These are phyloP conservation scores for Vararia minispora DNA, from an alignment of 768 basidiomycete genomes.

Conservation along the genomic window DNA sequence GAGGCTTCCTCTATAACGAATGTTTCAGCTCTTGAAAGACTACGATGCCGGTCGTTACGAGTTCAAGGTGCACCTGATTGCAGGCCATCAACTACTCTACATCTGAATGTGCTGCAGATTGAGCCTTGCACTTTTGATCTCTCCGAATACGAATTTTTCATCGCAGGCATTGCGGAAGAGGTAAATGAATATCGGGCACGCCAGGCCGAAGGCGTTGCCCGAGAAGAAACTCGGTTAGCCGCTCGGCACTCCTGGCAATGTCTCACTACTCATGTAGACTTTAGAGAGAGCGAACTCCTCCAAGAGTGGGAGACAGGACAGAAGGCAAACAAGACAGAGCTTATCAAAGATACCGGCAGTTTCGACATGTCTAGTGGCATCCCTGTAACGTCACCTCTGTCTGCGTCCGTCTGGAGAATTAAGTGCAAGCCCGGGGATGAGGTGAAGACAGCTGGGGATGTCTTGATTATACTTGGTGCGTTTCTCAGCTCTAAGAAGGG, in stretches of 20 bases:
- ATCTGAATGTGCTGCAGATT: conserved; percentile 23
- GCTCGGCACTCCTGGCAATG: conserved; percentile 1
- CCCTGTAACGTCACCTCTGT: conserved; percentile 23
- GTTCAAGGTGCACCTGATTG: conserved; percentile 31
- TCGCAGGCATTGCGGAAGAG: conserved; percentile 30
- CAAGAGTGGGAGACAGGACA: conserved; percentile 30
- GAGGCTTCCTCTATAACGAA: not conserved
- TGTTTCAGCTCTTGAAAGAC: conserved; percentile 31
- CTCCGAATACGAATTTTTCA: conserved; percentile 33
- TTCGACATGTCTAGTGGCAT: too few species aligned
- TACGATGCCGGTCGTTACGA: conserved; percentile 43
- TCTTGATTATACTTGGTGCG: conserved; percentile 38
- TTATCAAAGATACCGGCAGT: not conserved
- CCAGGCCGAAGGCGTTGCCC: conserved; percentile 25
- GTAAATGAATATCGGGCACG: conserved; percentile 28
- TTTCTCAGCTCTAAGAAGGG: too few species aligned
- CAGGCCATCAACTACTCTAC: conserved; percentile 12
- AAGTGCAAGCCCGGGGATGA: conserved; percentile 30
- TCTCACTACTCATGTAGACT: too few species aligned
- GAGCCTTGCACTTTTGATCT: conserved; percentile 44
- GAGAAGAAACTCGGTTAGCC: conserved; percentile 30
- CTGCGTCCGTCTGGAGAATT: conserved; percentile 42
- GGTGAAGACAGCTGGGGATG: conserved; percentile 29
- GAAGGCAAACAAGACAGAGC: conserved; percentile 1
- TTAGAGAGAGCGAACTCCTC: conserved; percentile 35